Base-by-base conservation (phyloP, 768 basidiomycete species). In the Candolleomyces eurysporus region DNA sequence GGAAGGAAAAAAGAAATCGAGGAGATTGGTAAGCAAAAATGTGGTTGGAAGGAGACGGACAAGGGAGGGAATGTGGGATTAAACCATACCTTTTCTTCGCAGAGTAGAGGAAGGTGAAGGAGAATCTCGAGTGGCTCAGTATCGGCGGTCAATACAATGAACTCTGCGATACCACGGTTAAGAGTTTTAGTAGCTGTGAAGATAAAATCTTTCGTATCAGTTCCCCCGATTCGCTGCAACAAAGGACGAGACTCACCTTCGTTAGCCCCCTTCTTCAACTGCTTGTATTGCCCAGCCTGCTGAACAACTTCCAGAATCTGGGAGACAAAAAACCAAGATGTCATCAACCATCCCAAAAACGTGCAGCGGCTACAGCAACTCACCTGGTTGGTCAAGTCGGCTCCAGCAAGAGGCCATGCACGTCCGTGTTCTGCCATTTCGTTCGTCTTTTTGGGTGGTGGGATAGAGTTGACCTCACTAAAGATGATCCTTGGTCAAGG, bases 51-150 rank as follows among this genome's bases (percentile, higher is more conserved):
- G 26, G 4, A 2, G 26, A 26, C 26, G 26, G 26, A 60, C 52
- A 45, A 54, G 5, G 16, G 39, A 53, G 22, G 62, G 54, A 65
- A 55, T 57, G 60, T 56, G 11, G n/a, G 48, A 48, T 48, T 42
- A 60, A 32, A 17, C 56, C 77, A 8, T 57, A 90, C 93, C 87
- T 99, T 99, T 80, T 99, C 97, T 75, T 99, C 97, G 71, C 97
- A 99, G 30, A 99, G 83, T 62, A 99, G 82, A 42, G 97, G 97
- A 32, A 99, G 88, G 76, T 99, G 97, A 64, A 99, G 85, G 58
- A 99, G 79, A 75, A 99, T 99, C 74, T 98, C 97, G 68, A 99
- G 84, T 51, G 97, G 97, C 75, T 98, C 96, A 32, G 96, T 98
- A 70, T 99, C 95, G 58, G 89, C 89, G 58, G 97, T 97, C 75